phyloP scores from a whole-genome alignment of 805 yeast species.

The Saturnispora silvae region DNA sequence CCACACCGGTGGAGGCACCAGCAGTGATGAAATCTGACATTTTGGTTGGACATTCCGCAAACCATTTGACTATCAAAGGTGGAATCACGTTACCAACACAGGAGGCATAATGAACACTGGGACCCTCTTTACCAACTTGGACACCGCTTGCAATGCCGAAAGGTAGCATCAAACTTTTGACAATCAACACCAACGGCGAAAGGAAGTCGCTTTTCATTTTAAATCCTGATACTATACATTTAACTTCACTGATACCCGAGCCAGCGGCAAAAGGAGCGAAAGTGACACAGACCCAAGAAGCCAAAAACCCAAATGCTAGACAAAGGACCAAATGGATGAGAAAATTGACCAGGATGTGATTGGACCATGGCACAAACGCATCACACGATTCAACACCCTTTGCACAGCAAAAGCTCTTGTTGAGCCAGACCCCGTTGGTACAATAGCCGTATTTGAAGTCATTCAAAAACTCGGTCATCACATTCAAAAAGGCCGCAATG shows the following conservation, averaged over 20 bases:
- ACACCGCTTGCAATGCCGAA: slow-evolving; percentile 88
- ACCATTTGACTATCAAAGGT: slow-evolving; percentile 33
- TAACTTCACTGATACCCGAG: slow-evolving; percentile 93
- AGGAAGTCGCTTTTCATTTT: slow-evolving; percentile 59
- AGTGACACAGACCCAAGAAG: slow-evolving; percentile 57
- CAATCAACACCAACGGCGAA: slow-evolving; percentile 56
- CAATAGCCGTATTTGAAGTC: slow-evolving; percentile 76
- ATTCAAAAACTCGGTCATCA: slow-evolving; percentile 80
- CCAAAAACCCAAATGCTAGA: slow-evolving; percentile 45
- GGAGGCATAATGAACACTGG: slow-evolving; percentile 94
- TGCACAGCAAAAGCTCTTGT: slow-evolving; percentile 64
- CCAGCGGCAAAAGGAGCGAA: slow-evolving; percentile 93
- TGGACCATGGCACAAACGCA: slow-evolving; percentile 64
- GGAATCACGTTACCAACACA: slow-evolving; percentile 86
- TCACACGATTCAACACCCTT: slow-evolving; percentile 42
- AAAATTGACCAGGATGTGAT: slow-evolving; percentile 37
- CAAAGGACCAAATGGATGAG: slow-evolving; percentile 50
- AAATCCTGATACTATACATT: slow-evolving; percentile 89
- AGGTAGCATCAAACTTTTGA: slow-evolving; percentile 77
- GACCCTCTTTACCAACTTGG: slow-evolving; percentile 96
- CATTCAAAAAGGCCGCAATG: slow-evolving; percentile 72
- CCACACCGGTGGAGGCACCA: slow-evolving; percentile 95
- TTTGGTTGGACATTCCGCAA: slow-evolving; percentile 34
- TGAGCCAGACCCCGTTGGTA: slow-evolving; percentile 54
- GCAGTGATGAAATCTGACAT: slow-evolving; percentile 65